Base-by-base conservation (phyloP, 768 basidiomycete species). In the Pisolithus albus region DNA sequence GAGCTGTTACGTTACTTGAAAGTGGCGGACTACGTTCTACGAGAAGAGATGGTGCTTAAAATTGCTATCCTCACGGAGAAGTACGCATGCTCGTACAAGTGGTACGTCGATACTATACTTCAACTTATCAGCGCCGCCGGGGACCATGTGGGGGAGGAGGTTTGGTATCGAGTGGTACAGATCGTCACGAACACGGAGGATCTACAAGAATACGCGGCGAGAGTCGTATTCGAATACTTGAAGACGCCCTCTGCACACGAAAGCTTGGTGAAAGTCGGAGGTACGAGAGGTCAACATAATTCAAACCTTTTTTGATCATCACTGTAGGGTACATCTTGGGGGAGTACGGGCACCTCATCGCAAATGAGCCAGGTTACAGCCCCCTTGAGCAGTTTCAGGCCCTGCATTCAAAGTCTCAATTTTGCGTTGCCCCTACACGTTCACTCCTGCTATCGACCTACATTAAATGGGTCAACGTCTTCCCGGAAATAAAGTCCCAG, bases 401-500 rank as follows among this genome's bases (percentile, higher is more conserved):
- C 3, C 72, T 98, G 6, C 94, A 99, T 69, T 82, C 91, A 7
- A 98, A 97, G 66, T 94, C 93, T 13, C 92, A 95, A 65, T 89
- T 92, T 64, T 96, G 94, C 64, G 79, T 88, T 36, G 92, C 94
- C 5, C 73, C 93, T 28, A 98, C 96, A 7, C 83, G 95, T 32
- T 87, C 94, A 0, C 76, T 99, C 28, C 81, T 99, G 24, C 76
- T 99, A 34, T 95, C 96, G 10, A 97, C 96, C 1, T 99, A 99
- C 66, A 86, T 97, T 74, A 99, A 99, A 79, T 98, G 95, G 95
- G 92, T 96, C 56, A 99, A 99, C 65, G 90, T 99, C 51, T 99
- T 98, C 70, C 96, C 96, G 18, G 96, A 99, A 68, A 96, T 99
- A 71, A 96, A 94, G 61, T 79, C 85, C 7, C 93, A 97, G 58